phyloP scores from a whole-genome alignment of 768 basidiomycete genomes.

The Kwoniella sp. region DNA sequence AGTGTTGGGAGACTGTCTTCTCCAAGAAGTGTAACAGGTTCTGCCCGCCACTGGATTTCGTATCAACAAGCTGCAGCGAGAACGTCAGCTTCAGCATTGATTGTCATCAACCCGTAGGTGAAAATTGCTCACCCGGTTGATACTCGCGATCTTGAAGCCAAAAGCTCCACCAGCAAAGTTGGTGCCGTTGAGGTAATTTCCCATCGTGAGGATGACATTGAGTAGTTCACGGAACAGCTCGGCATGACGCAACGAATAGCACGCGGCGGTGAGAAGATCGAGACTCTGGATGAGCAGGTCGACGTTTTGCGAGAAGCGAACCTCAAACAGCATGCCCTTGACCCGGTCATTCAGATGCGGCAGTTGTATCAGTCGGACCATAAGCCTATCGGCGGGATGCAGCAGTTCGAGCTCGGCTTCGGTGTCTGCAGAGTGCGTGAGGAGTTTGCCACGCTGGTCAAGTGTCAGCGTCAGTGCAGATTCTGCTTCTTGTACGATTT shows the following conservation, averaged over 20 bases:
- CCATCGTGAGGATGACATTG: constrained; percentile 89
- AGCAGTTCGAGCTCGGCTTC: constrained; percentile 77
- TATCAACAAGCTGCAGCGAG: constrained; percentile 75
- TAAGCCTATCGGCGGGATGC: constrained; percentile 91
- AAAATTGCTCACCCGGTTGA: constrained; percentile 83
- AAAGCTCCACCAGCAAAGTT: constrained; percentile 94
- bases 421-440: constrained; percentile 64
- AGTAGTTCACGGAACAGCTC: constrained; percentile 83
- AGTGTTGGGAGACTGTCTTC: constrained; percentile 77
- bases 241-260: constrained; percentile 72
- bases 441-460: constrained; percentile 35
- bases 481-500: neutral
- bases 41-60: constrained; percentile 89
- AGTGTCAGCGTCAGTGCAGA: neutral
- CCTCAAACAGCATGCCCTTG: constrained; percentile 91
- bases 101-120: neutral
- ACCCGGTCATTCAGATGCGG: constrained; percentile 80
- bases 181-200: constrained; percentile 97
- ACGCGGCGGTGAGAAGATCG: constrained; percentile 73
- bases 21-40: constrained; percentile 93
- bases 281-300: constrained; percentile 79
- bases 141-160: constrained; percentile 93
- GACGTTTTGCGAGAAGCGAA: constrained; percentile 81
- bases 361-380: constrained; percentile 95
- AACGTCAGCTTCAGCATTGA: neutral